phyloP scores from a whole-genome alignment of 164 flowering plant genomes.

The Protea cynaroides region DNA sequence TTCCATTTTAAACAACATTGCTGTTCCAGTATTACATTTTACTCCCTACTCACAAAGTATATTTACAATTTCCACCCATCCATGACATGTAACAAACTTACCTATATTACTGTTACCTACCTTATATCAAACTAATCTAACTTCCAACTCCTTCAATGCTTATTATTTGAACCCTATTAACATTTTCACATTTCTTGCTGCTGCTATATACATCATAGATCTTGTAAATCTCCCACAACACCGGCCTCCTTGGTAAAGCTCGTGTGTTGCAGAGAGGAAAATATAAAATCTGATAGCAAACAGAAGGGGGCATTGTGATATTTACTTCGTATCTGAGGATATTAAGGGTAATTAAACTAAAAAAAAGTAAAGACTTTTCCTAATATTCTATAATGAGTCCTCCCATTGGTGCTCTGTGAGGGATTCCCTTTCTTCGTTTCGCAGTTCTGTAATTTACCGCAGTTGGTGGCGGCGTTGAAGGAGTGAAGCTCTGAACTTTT shows the following conservation, averaged over 20 bases:
- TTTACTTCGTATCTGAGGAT: conserved; percentile 6
- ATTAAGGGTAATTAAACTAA: conserved; percentile 6
- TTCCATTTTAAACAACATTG: no score
- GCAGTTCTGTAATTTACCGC: conserved; percentile 51
- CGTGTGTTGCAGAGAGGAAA: conserved; percentile 5
- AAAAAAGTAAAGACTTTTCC: background rate
- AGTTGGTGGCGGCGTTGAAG: conserved; percentile 88
- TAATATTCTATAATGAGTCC: conserved; percentile 55
- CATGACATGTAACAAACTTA: conserved; percentile 17
- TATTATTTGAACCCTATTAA: background rate
- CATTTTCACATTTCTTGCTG: background rate
- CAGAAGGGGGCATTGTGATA: conserved; percentile 13
- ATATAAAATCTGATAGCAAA: background rate
- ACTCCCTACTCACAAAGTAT: background rate
- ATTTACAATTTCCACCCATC: conserved; percentile 16
- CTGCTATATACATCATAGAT: conserved; percentile 13
- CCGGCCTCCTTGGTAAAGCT: conserved; percentile 17
- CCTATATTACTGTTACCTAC: background rate
- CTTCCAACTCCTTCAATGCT: background rate
- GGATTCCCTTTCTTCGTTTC: conserved; percentile 89
- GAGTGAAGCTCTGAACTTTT: conserved; percentile 55
- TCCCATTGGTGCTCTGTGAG: conserved; percentile 87
- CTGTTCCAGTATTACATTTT: background rate
- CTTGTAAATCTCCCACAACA: background rate
- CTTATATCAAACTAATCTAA: conserved; percentile 5